These are phyloP conservation scores for Xylaria sp. DNA, from an alignment of 2,329 filamentous ascomycete species.

Conservation along the genomic window DNA sequence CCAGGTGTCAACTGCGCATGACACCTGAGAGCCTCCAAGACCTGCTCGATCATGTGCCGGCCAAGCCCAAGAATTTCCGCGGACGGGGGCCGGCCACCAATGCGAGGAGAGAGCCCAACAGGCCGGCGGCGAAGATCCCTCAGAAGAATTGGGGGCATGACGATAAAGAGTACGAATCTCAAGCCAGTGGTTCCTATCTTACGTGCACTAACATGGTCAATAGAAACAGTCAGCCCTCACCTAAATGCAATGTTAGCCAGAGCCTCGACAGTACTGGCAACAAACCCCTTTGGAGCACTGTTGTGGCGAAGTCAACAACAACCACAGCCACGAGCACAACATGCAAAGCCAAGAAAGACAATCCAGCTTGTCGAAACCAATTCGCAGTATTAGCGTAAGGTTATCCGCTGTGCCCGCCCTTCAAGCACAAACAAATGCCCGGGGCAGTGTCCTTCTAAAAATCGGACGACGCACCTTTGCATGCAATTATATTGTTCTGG, in stretches of 20 bases:
- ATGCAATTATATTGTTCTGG: background rate
- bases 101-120: background rate
- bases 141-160: background rate
- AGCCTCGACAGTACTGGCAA: background rate
- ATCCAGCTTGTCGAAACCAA: background rate
- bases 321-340: background rate
- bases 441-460: background rate
- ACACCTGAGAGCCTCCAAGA: constrained; percentile 25
- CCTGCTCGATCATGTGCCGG: constrained; percentile 21
- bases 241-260: background rate
- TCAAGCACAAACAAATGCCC: background rate
- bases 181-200: background rate
- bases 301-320: background rate
- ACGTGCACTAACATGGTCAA: background rate
- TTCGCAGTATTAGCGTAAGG: background rate
- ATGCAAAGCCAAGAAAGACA: background rate
- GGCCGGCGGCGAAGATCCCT: background rate
- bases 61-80: background rate
- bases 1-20: constrained; percentile 20
- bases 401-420: background rate
- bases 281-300: background rate
- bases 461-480: background rate
- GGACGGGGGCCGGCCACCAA: background rate
- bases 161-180: constrained; percentile 5
- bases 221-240: background rate